These are phyloP conservation scores for Rhodosporidiobolus odoratus DNA, from an alignment of 768 basidiomycete genomes.

Conservation along the genomic window DNA sequence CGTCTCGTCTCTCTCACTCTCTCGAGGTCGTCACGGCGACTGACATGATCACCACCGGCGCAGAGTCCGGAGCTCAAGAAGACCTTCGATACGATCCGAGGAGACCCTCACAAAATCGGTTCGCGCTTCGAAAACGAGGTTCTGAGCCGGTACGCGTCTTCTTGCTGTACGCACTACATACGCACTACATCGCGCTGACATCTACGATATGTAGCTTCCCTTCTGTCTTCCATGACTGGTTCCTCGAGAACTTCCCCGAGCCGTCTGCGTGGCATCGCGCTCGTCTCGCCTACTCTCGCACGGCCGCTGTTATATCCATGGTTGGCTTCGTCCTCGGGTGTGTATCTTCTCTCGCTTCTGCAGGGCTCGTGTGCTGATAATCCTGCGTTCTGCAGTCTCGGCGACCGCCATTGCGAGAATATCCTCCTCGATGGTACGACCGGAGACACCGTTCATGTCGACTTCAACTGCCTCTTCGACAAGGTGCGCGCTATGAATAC, in stretches of 20 bases:
- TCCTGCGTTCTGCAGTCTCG: slow-evolving; percentile 58
- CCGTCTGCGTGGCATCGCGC: slow-evolving; percentile 89
- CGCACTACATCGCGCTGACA: slow-evolving; percentile 9
- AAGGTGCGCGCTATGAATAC: slow-evolving; percentile 67
- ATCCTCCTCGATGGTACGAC: slow-evolving; percentile 82
- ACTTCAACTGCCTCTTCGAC: slow-evolving; percentile 96
- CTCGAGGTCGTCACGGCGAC: too few relatives aligned
- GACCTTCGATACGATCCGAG: slow-evolving; percentile 42
- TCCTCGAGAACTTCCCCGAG: slow-evolving; percentile 92
- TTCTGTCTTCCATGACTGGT: slow-evolving; percentile 95
- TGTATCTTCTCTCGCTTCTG: slow-evolving; percentile 39
- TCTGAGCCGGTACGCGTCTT: slow-evolving; percentile 54
- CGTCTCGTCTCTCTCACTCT: slow-evolving; percentile 34
- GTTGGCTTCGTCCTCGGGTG: slow-evolving; percentile 94
- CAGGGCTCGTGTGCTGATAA: neutral
- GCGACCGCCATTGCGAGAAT: slow-evolving; percentile 94
- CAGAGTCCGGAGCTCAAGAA: slow-evolving; percentile 46
- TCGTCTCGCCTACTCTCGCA: slow-evolving; percentile 77
- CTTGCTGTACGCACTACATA: slow-evolving; percentile 8
- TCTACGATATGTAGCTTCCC: slow-evolving; percentile 59
- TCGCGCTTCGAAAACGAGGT: slow-evolving; percentile 52
- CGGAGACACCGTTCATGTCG: slow-evolving; percentile 91
- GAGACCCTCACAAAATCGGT: slow-evolving; percentile 41
- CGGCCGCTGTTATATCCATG: slow-evolving; percentile 97
- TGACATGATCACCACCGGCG: neutral